These are phyloP conservation scores for Talaromyces islandicus DNA, from an alignment of 2,329 filamentous ascomycete species.

Conservation along the genomic window DNA sequence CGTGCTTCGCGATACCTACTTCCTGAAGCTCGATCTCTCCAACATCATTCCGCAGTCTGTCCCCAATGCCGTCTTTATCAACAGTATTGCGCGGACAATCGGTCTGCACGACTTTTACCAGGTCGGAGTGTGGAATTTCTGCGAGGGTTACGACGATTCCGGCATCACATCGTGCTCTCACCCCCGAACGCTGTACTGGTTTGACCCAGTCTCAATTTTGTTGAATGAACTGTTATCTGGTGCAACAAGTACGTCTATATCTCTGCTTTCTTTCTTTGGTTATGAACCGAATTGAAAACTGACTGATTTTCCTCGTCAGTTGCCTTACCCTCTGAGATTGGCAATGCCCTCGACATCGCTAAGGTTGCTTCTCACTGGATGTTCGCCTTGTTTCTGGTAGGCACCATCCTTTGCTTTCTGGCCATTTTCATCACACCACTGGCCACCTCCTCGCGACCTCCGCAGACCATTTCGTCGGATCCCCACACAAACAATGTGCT, in stretches of 20 bases:
- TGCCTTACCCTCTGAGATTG: constrained; percentile 68
- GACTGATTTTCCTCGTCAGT: constrained; percentile 41
- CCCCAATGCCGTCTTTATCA: constrained; percentile 69
- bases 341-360: constrained; percentile 68
- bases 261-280: not conserved
- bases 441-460: constrained; percentile 40
- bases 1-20: constrained; percentile 67
- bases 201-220: constrained; percentile 81
- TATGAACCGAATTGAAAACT: not conserved
- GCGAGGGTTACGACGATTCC: constrained; percentile 72
- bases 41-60: constrained; percentile 71
- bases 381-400: constrained; percentile 80
- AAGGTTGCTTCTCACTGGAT: constrained; percentile 72
- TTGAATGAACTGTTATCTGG: constrained; percentile 73
- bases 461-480: constrained; percentile 26
- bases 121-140: constrained; percentile 86
- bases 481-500: constrained; percentile 18
- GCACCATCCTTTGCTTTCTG: constrained; percentile 63
- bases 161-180: constrained; percentile 67
- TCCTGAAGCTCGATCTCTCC: constrained; percentile 76
- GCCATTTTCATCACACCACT: constrained; percentile 60
- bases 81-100: constrained; percentile 77
- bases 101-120: constrained; percentile 93
- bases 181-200: constrained; percentile 72
- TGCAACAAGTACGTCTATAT: constrained; percentile 61